Base-by-base conservation (phyloP, 257 asterid species). In the Thymus mandschuricus region DNA sequence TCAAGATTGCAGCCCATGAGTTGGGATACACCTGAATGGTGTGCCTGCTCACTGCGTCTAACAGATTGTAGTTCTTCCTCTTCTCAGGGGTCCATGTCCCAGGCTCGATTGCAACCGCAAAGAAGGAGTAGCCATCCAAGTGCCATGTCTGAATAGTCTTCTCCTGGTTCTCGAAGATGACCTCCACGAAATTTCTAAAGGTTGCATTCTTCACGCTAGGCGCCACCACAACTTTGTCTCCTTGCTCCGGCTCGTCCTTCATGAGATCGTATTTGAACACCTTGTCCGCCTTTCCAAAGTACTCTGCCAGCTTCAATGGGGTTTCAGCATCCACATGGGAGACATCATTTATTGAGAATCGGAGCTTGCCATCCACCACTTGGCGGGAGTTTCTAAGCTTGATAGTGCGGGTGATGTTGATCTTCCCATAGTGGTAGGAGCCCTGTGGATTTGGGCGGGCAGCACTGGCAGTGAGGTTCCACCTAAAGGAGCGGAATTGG, bases 391-490 rank as follows among this genome's bases (percentile, higher is more conserved):
- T 83, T 9, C 55, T 70, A 28, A 83, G 46, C 83, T 75, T 86
- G 82, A 86, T 77, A 62, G 91, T 86, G 72, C 84, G 86, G 69
- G 88, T 86, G 81, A 86, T 81, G 70, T 86, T 84, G 83, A 86
- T 86, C 68, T 83, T 44, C 4, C 88, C 91, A 1, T 83, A 83
- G 74, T 83, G 85, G 80, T 83, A 86, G 0, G 88, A 83, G 9
- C 91, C 91, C 40, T 86, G 88, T 8, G 86, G 91, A 81, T 83
- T 86, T 48, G 88, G 91, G 1, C 88, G 85, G 62, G 91, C 88
- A 2, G 88, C 91, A 10, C 83, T 86, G 10, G 88, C 86, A 0
- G 86, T 83, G 51, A 86, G 76, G 75, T 86, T 83, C 91, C 87
- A 86, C 78, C 87, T 75, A 84, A 83, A 83, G 29, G 88, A 83